A percentile compares a stretch with the other conserved stretches of the same genome.
phyloP scores from a whole-genome alignment of 2,329 filamentous ascomycete genomes.

The Venturiaceae sp. region DNA sequence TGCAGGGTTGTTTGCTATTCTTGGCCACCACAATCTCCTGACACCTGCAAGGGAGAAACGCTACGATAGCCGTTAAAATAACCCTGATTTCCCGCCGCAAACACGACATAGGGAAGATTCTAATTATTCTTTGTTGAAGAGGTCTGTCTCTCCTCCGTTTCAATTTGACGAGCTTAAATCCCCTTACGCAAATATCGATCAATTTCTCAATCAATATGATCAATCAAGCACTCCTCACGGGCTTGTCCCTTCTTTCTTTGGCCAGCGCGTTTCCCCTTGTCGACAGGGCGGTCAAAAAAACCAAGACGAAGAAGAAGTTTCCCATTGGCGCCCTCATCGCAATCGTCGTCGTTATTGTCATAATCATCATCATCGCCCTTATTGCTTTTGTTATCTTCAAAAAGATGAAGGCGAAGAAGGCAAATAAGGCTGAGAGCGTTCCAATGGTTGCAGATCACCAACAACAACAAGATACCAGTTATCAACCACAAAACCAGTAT shows the following conservation, averaged over 20 bases:
- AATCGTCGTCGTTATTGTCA: background rate
- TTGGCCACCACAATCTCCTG: background rate
- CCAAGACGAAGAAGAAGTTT: background rate
- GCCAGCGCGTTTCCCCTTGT: background rate
- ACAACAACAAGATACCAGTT: background rate
- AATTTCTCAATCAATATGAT: background rate
- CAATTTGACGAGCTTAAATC: too few relatives aligned
- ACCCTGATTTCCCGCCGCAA: background rate
- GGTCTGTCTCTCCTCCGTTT: too few relatives aligned
- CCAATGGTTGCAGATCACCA: background rate
- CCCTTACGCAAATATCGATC: too few relatives aligned
- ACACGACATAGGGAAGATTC: too few relatives aligned
- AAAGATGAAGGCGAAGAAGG: background rate
- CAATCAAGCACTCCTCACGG: background rate
- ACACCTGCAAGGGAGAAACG: background rate
- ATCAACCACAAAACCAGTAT: background rate
- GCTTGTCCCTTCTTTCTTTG: background rate
- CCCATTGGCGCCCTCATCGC: background rate
- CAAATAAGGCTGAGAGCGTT: background rate
- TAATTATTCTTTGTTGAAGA: too few relatives aligned
- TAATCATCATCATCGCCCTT: background rate
- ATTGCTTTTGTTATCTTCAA: background rate
- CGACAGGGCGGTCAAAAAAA: background rate
- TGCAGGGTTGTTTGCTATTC: too few relatives aligned
- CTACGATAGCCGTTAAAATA: background rate